Evolutionary conservation across 768 basidiomycete genomes (phyloP).

Genomic region (Lactifluus volemus): DNA sequence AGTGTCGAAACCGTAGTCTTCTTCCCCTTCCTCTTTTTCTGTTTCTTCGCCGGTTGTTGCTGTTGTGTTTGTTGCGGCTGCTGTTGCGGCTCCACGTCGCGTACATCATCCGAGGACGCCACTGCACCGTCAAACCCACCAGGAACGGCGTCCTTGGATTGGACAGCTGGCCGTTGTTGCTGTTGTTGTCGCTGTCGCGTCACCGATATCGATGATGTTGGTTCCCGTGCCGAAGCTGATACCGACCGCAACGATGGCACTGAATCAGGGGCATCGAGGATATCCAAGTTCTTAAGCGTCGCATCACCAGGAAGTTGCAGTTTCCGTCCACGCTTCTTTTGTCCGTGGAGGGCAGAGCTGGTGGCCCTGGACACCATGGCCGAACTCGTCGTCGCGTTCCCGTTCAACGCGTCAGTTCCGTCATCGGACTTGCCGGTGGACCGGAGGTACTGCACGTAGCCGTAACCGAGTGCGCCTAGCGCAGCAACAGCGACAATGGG

Average conservation of each 20-base stretch:
- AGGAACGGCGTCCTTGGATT: conserved; percentile 34
- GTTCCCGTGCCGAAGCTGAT: conserved; percentile 11
- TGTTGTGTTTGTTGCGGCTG: not conserved
- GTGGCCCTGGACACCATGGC: not conserved
- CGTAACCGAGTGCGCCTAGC: conserved; percentile 34
- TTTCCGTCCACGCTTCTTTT: conserved; percentile 28
- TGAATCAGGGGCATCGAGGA: conserved; percentile 2
- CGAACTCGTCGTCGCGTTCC: not conserved
- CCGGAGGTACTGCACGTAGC: conserved; percentile 26
- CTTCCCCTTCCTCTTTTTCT: conserved; percentile 33
- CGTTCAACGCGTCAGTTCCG: not conserved
- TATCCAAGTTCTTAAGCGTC: conserved; percentile 11
- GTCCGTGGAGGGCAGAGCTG: conserved; percentile 17
- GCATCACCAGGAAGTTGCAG: conserved; percentile 12
- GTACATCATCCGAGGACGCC: conserved; percentile 11
- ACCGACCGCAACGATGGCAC: conserved; percentile 7
- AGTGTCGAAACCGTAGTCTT: conserved; percentile 20
- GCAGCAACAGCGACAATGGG: conserved; percentile 31
- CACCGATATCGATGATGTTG: conserved; percentile 25
- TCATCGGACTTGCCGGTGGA: not conserved
- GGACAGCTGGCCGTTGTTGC: conserved; percentile 26
- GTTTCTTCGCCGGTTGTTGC: conserved; percentile 31
- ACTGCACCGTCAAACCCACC: conserved; percentile 34
- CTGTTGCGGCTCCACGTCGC: not conserved
- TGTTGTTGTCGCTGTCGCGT: conserved; percentile 4